These are phyloP conservation scores for Pleurotus eryngii DNA, from an alignment of 768 basidiomycete genomes.

Conservation along the genomic window DNA sequence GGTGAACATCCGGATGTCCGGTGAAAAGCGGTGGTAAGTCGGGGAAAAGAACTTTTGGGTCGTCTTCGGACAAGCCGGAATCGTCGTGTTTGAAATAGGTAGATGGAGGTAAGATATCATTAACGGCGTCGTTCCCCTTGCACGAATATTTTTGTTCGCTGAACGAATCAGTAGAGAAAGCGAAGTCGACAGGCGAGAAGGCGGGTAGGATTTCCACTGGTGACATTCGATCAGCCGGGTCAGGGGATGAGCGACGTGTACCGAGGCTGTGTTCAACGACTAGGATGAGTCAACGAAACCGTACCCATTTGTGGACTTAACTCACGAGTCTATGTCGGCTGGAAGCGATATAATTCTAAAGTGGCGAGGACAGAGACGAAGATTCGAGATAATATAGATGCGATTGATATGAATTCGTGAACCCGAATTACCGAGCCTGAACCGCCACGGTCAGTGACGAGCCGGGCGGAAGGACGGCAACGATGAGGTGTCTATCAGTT, in stretches of 20 bases:
- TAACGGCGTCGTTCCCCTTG: slow-evolving; percentile 38
- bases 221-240: slow-evolving; percentile 45
- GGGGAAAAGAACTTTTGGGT: slow-evolving; percentile 49
- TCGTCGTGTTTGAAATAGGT: slow-evolving; percentile 26
- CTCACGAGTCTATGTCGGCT: slow-evolving; percentile 4
- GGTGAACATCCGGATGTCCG: slow-evolving; percentile 72
- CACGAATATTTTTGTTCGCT: slow-evolving; percentile 44
- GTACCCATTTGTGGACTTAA: not conserved
- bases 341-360: not conserved
- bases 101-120: slow-evolving; percentile 43
- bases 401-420: slow-evolving; percentile 23
- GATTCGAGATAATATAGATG: slow-evolving; percentile 17
- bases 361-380: no score
- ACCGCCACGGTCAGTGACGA: slow-evolving; percentile 68
- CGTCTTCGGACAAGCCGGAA: slow-evolving; percentile 13
- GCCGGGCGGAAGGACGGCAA: slow-evolving; percentile 65
- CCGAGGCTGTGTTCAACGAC: slow-evolving; percentile 9
- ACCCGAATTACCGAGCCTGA: slow-evolving; percentile 65
- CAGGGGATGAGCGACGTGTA: slow-evolving; percentile 17
- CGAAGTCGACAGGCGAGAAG: slow-evolving; percentile 31
- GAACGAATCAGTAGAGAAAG: slow-evolving; percentile 18
- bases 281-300: not conserved
- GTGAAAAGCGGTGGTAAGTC: slow-evolving; percentile 62
- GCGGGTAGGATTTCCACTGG: slow-evolving; percentile 48
- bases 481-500: slow-evolving; percentile 48